phyloP scores from a whole-genome alignment of 768 basidiomycete genomes.

The Amanita brunnescens region DNA sequence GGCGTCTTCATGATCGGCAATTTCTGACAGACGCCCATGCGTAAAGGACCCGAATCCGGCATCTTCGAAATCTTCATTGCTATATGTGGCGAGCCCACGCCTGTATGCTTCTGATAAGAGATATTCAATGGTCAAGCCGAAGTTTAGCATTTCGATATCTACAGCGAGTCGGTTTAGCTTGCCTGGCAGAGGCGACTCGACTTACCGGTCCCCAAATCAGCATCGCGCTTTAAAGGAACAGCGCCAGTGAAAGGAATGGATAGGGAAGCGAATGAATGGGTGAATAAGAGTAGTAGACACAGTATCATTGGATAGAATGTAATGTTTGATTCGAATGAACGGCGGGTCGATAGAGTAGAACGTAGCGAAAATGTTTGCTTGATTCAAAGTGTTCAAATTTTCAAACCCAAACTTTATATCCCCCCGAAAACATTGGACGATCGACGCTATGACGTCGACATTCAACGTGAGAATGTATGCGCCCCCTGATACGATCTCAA shows the following conservation, averaged over 20 bases:
- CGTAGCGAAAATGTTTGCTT: not conserved
- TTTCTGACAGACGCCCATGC: constrained; percentile 40
- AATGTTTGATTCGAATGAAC: not conserved
- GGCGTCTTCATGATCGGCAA: constrained; percentile 41
- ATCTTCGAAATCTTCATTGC: constrained; percentile 32
- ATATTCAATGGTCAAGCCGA: constrained; percentile 40
- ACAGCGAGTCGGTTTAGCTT: not conserved
- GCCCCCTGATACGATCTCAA: not conserved
- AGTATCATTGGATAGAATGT: not conserved
- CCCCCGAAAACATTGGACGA: not conserved
- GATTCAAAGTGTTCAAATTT: too few relatives aligned
- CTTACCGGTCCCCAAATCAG: not conserved
- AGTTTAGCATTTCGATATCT: constrained; percentile 33
- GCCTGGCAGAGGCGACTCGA: not conserved
- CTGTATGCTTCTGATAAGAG: constrained; percentile 36
- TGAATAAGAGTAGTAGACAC: not conserved
- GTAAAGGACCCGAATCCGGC: constrained; percentile 43
- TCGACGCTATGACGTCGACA: not conserved
- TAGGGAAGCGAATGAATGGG: not conserved
- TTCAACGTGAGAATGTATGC: not conserved
- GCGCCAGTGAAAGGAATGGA: not conserved
- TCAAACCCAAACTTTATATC: too few relatives aligned
- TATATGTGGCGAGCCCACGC: constrained; percentile 35
- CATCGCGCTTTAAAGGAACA: not conserved
- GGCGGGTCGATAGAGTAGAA: not conserved